Evolutionary conservation across 257 asterid genomes (phyloP).

Genomic region (Ballota nigra): DNA sequence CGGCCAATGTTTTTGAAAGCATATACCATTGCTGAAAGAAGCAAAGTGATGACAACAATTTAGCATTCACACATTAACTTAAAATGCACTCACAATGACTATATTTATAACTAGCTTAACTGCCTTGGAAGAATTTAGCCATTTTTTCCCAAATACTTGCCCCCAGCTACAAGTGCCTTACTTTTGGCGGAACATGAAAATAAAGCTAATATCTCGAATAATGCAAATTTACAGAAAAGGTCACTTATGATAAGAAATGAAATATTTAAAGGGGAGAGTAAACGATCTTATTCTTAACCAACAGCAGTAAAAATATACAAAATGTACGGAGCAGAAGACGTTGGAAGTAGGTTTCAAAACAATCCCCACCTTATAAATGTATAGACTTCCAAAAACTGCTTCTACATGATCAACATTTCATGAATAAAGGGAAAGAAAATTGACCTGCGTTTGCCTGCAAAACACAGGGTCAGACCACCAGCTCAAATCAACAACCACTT

Average conservation of each 20-base stretch:
- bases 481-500: conserved; percentile 51
- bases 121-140: background rate
- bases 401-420: background rate
- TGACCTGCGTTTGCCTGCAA: conserved; percentile 43
- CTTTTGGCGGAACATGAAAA: too few species aligned
- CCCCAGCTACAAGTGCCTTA: too few species aligned
- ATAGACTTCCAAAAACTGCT: background rate
- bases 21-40: conserved; percentile 58
- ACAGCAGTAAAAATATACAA: too few species aligned
- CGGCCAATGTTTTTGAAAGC: conserved; percentile 80
- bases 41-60: background rate
- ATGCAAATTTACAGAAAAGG: background rate
- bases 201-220: background rate
- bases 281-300: background rate
- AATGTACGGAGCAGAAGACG: background rate
- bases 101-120: too few species aligned
- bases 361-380: background rate
- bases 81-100: background rate
- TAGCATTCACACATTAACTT: background rate
- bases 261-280: background rate
- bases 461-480: conserved; percentile 38
- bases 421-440: background rate
- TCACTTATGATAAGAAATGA: background rate
- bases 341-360: background rate
- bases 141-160: too few species aligned